Conservation (phyloP, 73 alveolate species). For the Paramecium bursaria region DNA sequence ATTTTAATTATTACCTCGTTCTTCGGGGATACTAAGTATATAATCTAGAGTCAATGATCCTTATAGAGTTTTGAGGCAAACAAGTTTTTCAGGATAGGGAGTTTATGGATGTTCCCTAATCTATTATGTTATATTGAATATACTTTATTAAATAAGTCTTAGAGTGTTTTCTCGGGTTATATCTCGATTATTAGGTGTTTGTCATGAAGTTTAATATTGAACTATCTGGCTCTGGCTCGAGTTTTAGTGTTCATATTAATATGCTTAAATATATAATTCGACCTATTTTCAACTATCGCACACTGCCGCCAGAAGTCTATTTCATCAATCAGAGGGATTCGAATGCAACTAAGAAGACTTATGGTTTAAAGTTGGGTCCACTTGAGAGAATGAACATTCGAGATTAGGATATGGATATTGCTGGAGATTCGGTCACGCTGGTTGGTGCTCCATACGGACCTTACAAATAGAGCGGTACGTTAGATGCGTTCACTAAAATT, state of each 20-base stretch:
- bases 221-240: too few relatives aligned
- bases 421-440: slow-evolving; percentile 38
- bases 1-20: background rate
- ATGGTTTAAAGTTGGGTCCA: slow-evolving; percentile 36
- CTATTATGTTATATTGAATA: too few relatives aligned
- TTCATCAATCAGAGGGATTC: slow-evolving; percentile 64
- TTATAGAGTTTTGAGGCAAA: slow-evolving; percentile 7
- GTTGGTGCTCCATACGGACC: slow-evolving; percentile 68
- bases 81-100: slow-evolving; percentile 34
- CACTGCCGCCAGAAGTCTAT: slow-evolving; percentile 65
- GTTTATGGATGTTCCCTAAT: slow-evolving; percentile 54
- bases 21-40: slow-evolving; percentile 45
- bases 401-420: slow-evolving; percentile 25
- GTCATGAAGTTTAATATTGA: too few relatives aligned
- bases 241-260: too few relatives aligned
- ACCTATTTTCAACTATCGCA: too few relatives aligned
- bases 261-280: too few relatives aligned
- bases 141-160: too few relatives aligned
- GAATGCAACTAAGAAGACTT: slow-evolving; percentile 51
- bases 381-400: slow-evolving; percentile 54
- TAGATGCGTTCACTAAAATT: background rate
- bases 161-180: too few relatives aligned
- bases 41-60: slow-evolving; percentile 36
- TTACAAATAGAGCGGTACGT: slow-evolving; percentile 32
- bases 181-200: too few relatives aligned